Evolutionary conservation across 208 protist species (phyloP), one percentile per base, ranked within the genome.

Genomic region (Leptomonas seymouri): DNA sequence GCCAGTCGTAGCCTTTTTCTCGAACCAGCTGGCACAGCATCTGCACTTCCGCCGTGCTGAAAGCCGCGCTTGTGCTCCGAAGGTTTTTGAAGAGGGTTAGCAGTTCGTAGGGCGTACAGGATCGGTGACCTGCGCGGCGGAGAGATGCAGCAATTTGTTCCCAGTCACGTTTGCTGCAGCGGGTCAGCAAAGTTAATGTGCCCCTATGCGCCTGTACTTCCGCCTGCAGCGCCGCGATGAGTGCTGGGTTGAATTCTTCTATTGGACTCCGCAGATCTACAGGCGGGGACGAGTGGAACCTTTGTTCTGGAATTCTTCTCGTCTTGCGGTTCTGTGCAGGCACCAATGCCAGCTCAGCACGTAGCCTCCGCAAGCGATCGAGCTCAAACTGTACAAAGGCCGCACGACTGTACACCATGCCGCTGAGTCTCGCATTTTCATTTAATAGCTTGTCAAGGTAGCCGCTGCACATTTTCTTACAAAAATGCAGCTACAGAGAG

Each of bases 1-100:
- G n/a, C 79, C 80, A 89, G n/a, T 67, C 44, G 36, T n/a, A 48
- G 15, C 76, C 76, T 9, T 67, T 42, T 39, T 46, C 57, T 4
- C 39, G 53, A 11, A 71, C 58, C 36, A 65, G 34, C 28, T 67
- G 49, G 25, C 48, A 48, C 56, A 93, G 72, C 14, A 62, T 36
- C 0, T 25, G 18, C 44, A 77, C 76, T 49, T 93, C 87, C 5
- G 55, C 44, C 3, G 50, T 31, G 9, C 64, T 64, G 21, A 69
- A 53, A 0, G 14, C 31, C 6, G 12, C 20, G 28, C 16, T 1
- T 11, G 55, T 18, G 27, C 27, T 9, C n/a, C 57, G 55, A 16
- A 64, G 25, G 20, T 49, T 44, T 18, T 31, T 70, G 28, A 58
- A 70, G 27, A 21, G 31, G 23, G 55, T 49, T 8, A 46, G 12